Evolutionary conservation across 306 rosid species (phyloP), one percentile per base, ranked within the genome.

Genomic region (Sindora glabra): DNA sequence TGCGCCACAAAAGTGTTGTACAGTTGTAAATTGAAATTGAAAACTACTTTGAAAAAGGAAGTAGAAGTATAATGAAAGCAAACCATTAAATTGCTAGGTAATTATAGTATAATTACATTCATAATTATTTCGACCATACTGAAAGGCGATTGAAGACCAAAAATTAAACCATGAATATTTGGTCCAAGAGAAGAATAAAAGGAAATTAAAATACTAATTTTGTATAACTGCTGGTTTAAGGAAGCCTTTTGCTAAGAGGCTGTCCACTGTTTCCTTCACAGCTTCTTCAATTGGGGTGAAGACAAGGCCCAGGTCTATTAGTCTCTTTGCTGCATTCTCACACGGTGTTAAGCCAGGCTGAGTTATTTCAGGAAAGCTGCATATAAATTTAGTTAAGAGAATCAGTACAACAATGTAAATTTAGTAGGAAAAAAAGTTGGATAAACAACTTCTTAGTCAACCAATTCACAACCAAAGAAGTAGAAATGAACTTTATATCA

Each of bases 231-330:
- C 6, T 72, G n/a, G 41, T 36, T 64, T 53, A 48, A 87, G 71
- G 72, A 85, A 81, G 53, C 89, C 89, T 79, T 79, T 81, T 21
- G 76, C 70, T 57, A 72, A 66, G 18, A 87, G 74, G 77, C 95
- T 87, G 72, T 83, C 85, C 2, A 73, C 84, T 5, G 95, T 70
- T 41, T 87, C 96, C 64, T 32, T 29, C 9, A 87, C 78, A 50
- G 92, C 92, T 62, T 83, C 85, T 79, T 85, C 80, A 41, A 91
- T 11, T 7, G 95, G 96, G 0, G 81, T 79, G 60, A 91, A 88
- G 46, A 65, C 77, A 32, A 85, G 50, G 10, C 92, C 98, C 70
- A 91, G 70, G 41, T 88, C 78, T 9, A 81, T 75, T 41, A 91
- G 65, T 67, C 79, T 81, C 79, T 45, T 91, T 7, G 96, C 86